A percentile compares a stretch with the other conserved stretches of the same genome.
Conservation (phyloP, 1,284 basidiomycete species). For the Ustilago shanxiensis region DNA sequence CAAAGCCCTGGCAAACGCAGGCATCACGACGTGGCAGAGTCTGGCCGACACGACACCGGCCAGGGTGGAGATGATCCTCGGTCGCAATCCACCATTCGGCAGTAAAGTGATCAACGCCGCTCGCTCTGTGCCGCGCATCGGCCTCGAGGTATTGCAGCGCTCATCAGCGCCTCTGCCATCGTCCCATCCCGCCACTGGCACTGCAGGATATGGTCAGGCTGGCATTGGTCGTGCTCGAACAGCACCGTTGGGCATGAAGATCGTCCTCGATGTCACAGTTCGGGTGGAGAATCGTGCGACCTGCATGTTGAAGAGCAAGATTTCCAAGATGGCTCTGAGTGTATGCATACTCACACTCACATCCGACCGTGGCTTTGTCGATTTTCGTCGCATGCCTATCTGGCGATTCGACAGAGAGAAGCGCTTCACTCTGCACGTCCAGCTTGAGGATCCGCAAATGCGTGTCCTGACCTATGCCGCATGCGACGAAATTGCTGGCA, state of each 20-base stretch:
- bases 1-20: conserved; percentile 52
- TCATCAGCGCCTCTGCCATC: conserved; percentile 14
- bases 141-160: conserved; percentile 43
- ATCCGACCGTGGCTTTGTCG: conserved; percentile 38
- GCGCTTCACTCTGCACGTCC: conserved; percentile 52
- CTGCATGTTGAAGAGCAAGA: conserved; percentile 46
- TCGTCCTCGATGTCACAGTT: conserved; percentile 32
- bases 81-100: conserved; percentile 57
- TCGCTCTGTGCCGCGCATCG: conserved; percentile 44
- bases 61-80: conserved; percentile 59
- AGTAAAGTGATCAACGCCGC: conserved; percentile 44
- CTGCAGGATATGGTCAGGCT: not conserved
- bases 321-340: conserved; percentile 42
- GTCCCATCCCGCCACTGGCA: not conserved
- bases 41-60: conserved; percentile 36
- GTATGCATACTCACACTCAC: conserved; percentile 40
- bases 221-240: not conserved
- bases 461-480: conserved; percentile 53
- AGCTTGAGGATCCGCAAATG: conserved; percentile 61
- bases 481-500: conserved; percentile 53
- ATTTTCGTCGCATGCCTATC: conserved; percentile 56
- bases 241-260: conserved; percentile 11
- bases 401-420: conserved; percentile 41
- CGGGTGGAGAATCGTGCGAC: conserved; percentile 39
- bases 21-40: conserved; percentile 38